Base-by-base conservation (phyloP, 1,284 basidiomycete genomes). In the Coriolopsis trogii region DNA sequence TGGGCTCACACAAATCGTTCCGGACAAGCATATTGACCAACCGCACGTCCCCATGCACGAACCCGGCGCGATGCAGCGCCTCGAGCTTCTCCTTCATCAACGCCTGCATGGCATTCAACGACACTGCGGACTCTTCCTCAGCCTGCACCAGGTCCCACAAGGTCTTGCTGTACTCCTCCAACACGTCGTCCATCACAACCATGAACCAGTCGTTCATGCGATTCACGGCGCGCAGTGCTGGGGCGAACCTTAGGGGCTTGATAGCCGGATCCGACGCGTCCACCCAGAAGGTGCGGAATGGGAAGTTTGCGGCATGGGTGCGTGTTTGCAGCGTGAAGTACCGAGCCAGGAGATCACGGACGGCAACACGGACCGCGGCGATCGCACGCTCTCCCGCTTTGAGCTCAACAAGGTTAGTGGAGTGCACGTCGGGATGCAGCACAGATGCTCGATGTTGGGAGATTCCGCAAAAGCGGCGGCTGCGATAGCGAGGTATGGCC, bases 151-250 rank as follows among this genome's bases (percentile, higher is more conserved):
- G 12, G 16, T 45, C 43, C 33, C 33, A 37, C 34, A 37, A n/a
- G 6, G 42, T 46, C 25, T 38, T 41, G n/a, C 42, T 36, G 41
- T 53, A 59, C n/a, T 44, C 50, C 16, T 13, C 39, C 2, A 54
- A 49, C 18, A 28, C 28, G 46, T 48, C 49, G 13, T 50, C 53
- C 57, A 59, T 59, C 20, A 56, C 53, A 30, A 55, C 25, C 56
- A 55, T 53, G 12, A 34, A 30, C 57, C 57, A 56, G 30, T 40
- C 57, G 36, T 46, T 37, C 15, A 51, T 39, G 12, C 39, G 9
- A 21, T 58, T 38, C n/a, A 49, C 49, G 12, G 53, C 46, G 28
- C 34, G 43, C 6, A 58, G 43, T 28, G 41, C 41, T 5, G 57
- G 53, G 16, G 57, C 57, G 38, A 56, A 41, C n/a, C 46, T 43